Conservation (phyloP, 2,329 filamentous ascomycete genomes). For the Celoporthe dispersa region DNA sequence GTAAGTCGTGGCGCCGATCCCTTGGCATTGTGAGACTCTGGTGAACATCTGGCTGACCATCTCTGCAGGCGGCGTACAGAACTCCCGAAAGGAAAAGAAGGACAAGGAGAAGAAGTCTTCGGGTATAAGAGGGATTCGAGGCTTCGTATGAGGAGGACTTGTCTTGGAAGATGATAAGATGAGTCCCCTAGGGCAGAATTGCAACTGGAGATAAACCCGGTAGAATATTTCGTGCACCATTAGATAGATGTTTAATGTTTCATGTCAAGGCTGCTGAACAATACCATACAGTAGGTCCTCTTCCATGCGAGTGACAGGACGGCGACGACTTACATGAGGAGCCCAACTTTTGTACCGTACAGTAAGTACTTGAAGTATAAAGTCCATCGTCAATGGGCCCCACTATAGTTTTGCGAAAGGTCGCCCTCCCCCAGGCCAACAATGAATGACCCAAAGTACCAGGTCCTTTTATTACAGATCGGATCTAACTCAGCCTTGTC, state of each 20-base stretch:
- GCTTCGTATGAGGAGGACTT: slow-evolving; percentile 37
- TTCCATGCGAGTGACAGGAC: too few species aligned
- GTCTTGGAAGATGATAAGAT: background rate
- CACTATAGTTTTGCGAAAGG: background rate
- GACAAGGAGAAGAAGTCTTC: slow-evolving; percentile 48
- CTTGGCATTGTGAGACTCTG: slow-evolving; percentile 41
- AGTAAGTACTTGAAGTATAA: too few species aligned
- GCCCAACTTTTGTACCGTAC: too few species aligned
- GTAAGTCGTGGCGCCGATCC: slow-evolving; percentile 41
- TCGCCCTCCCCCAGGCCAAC: background rate
- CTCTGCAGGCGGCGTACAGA: slow-evolving; percentile 51
- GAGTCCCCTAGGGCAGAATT: too few species aligned
- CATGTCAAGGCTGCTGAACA: background rate
- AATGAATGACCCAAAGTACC: background rate
- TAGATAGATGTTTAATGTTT: background rate
- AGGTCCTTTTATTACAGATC: background rate
- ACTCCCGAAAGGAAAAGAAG: slow-evolving; percentile 54
- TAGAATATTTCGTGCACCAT: background rate
- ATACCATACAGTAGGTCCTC: too few species aligned
- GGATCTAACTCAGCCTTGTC: background rate
- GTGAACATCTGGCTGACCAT: slow-evolving; percentile 38
- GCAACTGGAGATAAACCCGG: too few species aligned
- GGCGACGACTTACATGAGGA: too few species aligned
- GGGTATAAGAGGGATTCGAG: slow-evolving; percentile 45
- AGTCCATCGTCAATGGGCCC: too few species aligned